A percentile compares a stretch with the other conserved stretches of the same genome.
Evolutionary conservation across 2,329 filamentous ascomycete species (phyloP).

Genomic region (Fusarium sp.): DNA sequence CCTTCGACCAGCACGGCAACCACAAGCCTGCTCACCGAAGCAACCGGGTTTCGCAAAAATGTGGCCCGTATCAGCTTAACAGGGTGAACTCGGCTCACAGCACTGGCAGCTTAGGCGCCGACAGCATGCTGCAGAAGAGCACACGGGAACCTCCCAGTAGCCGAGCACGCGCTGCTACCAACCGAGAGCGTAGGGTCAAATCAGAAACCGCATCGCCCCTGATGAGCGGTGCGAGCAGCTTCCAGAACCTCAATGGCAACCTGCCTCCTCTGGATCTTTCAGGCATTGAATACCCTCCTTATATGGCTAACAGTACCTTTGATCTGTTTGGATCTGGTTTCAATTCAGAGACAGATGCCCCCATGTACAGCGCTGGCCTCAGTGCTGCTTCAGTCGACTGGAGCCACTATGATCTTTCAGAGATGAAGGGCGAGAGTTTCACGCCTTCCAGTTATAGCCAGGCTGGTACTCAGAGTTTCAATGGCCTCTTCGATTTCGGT

Average conservation of each 20-base stretch:
- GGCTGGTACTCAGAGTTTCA: conserved; percentile 60
- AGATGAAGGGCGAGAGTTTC: conserved; percentile 58
- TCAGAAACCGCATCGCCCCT: conserved; percentile 71
- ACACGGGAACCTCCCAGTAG: conserved; percentile 48
- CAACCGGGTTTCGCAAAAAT: conserved; percentile 68
- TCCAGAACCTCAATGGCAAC: conserved; percentile 62
- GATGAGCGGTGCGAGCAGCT: conserved; percentile 58
- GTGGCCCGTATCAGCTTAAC: conserved; percentile 68
- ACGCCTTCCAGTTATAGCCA: conserved; percentile 65
- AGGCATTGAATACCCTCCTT: conserved; percentile 61
- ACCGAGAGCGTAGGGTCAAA: conserved; percentile 63
- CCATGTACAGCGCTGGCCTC: conserved; percentile 70
- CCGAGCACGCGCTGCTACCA: conserved; percentile 49
- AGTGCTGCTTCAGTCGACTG: conserved; percentile 61
- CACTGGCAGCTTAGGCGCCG: conserved; percentile 57
- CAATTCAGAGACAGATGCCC: conserved; percentile 62
- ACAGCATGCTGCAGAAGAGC: conserved; percentile 52
- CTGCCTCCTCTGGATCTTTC: conserved; percentile 68
- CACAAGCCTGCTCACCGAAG: conserved; percentile 71
- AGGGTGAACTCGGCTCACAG: conserved; percentile 67
- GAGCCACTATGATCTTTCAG: conserved; percentile 57
- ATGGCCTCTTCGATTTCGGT: conserved; percentile 60
- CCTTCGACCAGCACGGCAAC: conserved; percentile 71
- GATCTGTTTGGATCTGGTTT: conserved; percentile 61
- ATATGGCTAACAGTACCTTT: conserved; percentile 57